Conservation (phyloP, 2,329 filamentous ascomycete genomes). For the Phaeophleospora eucalypticola region DNA sequence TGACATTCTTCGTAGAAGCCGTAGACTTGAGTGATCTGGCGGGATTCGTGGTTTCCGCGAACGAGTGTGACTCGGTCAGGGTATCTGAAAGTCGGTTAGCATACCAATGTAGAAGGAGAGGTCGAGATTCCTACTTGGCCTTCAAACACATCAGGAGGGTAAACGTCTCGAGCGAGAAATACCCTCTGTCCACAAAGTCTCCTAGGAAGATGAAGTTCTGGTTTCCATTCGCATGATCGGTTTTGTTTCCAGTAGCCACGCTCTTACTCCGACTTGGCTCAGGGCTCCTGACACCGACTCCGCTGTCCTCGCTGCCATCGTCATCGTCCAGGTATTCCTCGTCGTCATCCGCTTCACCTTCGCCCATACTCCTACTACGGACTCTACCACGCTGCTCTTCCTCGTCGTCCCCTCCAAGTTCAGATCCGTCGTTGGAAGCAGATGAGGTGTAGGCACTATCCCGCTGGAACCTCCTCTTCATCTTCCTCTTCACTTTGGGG, state of each 20-base stretch:
- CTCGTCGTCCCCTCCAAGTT: slow-evolving; percentile 41
- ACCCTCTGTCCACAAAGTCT: slow-evolving; percentile 70
- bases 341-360: slow-evolving; percentile 33
- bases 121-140: slow-evolving; percentile 56
- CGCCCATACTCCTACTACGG: slow-evolving; percentile 32
- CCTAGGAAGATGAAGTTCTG: slow-evolving; percentile 70
- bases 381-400: slow-evolving; percentile 39
- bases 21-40: slow-evolving; percentile 74
- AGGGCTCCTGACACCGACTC: slow-evolving; percentile 39
- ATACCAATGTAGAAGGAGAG: too few relatives aligned
- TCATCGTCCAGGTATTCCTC: slow-evolving; percentile 48
- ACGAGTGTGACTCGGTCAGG: slow-evolving; percentile 70
- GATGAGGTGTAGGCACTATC: slow-evolving; percentile 52
- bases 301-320: slow-evolving; percentile 44
- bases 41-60: slow-evolving; percentile 70
- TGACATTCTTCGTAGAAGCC: slow-evolving; percentile 76
- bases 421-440: slow-evolving; percentile 41
- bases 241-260: slow-evolving; percentile 29
- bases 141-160: slow-evolving; percentile 69
- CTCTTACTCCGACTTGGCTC: slow-evolving; percentile 35
- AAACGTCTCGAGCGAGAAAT: slow-evolving; percentile 70
- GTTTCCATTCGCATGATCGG: slow-evolving; percentile 50
- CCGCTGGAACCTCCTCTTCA: slow-evolving; percentile 56
- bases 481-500: slow-evolving; percentile 80
- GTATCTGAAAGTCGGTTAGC: slow-evolving; percentile 46